Conservation (phyloP, 2,329 filamentous ascomycete genomes). For the Westerdykella sp. region DNA sequence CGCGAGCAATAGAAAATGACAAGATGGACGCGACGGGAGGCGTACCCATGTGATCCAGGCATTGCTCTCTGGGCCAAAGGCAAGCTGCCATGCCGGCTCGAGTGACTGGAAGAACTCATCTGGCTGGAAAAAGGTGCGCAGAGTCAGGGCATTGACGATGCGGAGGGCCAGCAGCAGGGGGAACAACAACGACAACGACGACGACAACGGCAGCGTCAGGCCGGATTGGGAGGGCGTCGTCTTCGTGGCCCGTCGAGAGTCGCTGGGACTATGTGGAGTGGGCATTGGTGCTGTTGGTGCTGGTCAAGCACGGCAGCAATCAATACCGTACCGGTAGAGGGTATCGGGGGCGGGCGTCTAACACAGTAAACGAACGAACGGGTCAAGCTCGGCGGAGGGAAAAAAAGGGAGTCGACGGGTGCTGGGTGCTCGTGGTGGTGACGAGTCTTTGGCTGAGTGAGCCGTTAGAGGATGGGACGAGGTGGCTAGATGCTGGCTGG, state of each 20-base stretch:
- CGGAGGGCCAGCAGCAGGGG: constrained; percentile 58
- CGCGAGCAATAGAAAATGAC: constrained; percentile 4
- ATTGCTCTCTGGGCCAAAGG: constrained; percentile 69
- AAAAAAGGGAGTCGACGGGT: no score
- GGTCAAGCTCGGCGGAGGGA: no score
- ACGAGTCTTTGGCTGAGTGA: no score
- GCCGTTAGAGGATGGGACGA: not conserved
- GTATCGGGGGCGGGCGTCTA: no score
- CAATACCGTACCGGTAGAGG: constrained; percentile 1
- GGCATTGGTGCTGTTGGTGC: constrained; percentile 14
- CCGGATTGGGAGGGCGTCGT: not conserved
- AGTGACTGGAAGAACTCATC: constrained; percentile 96
- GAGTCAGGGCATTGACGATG: constrained; percentile 68
- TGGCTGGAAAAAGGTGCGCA: constrained; percentile 92
- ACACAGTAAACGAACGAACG: no score
- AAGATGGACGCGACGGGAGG: constrained; percentile 2
- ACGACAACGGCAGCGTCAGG: constrained; percentile 17
- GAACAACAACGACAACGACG: constrained; percentile 20
- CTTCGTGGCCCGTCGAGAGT: constrained; percentile 29
- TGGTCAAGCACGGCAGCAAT: constrained; percentile 14
- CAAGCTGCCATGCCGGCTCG: constrained; percentile 86
- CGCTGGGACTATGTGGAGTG: constrained; percentile 10
- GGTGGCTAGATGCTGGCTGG: constrained; percentile 8
- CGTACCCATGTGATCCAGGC: constrained; percentile 95
- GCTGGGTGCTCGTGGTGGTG: no score